Evolutionary conservation across 495 filamentous ascomycete species (phyloP).

Genomic region (Aspergillus homomorphus): DNA sequence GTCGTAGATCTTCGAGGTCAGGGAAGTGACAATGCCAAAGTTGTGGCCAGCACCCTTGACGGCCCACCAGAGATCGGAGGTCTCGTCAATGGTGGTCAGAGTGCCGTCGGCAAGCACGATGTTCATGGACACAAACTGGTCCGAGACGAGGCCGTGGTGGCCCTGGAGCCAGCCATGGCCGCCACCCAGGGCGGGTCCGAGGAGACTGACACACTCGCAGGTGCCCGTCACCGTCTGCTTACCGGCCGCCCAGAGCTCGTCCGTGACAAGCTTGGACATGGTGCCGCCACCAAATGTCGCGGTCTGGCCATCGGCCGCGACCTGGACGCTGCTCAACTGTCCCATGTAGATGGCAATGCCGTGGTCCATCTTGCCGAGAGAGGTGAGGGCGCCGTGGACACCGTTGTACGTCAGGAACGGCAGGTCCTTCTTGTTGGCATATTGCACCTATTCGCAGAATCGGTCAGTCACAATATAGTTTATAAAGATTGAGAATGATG

Average conservation of each 20-base stretch:
- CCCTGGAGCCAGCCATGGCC: slow-evolving; percentile 21
- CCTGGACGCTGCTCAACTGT: slow-evolving; percentile 11
- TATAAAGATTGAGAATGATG: not conserved
- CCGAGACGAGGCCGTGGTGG: slow-evolving; percentile 14
- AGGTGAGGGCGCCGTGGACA: slow-evolving; percentile 15
- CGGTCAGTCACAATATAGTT: not conserved
- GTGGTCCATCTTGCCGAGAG: slow-evolving; percentile 11
- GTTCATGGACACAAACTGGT: slow-evolving; percentile 17
- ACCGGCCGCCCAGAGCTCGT: slow-evolving; percentile 12
- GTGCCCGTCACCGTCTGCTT: slow-evolving; percentile 22
- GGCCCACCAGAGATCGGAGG: slow-evolving; percentile 19
- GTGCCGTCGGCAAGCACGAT: slow-evolving; percentile 17
- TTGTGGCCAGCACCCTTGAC: slow-evolving; percentile 23
- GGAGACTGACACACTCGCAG: slow-evolving; percentile 18
- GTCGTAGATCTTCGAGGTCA: slow-evolving; percentile 20
- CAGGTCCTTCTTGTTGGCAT: slow-evolving; percentile 14
- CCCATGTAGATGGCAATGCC: slow-evolving; percentile 22
- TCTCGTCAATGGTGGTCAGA: slow-evolving; percentile 2
- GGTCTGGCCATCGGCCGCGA: slow-evolving; percentile 13
- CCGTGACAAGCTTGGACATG: slow-evolving; percentile 8
- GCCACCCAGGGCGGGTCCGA: slow-evolving; percentile 19
- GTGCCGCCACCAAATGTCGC: slow-evolving; percentile 20
- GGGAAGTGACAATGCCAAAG: slow-evolving; percentile 22
- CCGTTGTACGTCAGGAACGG: slow-evolving; percentile 21
- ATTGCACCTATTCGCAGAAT: slow-evolving; percentile 11